Conservation (phyloP, 306 rosid genomes). For the Trifolium dubium region DNA sequence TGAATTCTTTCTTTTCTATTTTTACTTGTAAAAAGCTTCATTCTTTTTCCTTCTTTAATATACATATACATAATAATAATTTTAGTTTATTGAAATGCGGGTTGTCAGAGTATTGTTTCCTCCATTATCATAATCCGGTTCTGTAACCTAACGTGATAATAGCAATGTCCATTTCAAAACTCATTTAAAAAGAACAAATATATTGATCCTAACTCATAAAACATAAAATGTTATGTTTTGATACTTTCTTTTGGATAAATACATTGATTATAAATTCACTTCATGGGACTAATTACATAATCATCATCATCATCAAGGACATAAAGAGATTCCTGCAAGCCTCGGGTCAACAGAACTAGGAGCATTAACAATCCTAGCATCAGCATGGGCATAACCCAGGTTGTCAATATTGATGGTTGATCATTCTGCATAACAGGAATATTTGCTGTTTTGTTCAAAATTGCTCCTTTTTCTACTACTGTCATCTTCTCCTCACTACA, state of each 20-base stretch:
- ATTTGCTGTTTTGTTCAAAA: not conserved
- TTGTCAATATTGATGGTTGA: slow-evolving; percentile 24
- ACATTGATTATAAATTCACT: slow-evolving; percentile 21
- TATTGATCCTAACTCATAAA: slow-evolving; percentile 4
- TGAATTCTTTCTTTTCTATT: not conserved
- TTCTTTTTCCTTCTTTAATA: not conserved
- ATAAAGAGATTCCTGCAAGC: slow-evolving; percentile 22
- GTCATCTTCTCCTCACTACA: slow-evolving; percentile 1
- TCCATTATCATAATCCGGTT: slow-evolving; percentile 16
- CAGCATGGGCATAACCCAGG: slow-evolving; percentile 42
- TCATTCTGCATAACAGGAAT: not conserved
- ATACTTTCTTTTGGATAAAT: not conserved
- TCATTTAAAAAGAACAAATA: not conserved
- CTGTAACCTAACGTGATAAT: not conserved
- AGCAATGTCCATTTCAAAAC: not conserved
- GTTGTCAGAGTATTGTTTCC: slow-evolving; percentile 1
- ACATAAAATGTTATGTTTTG: not conserved
- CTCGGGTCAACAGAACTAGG: slow-evolving; percentile 32
- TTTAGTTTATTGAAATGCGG: not conserved
- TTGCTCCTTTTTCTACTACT: not conserved
- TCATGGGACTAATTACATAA: slow-evolving; percentile 33
- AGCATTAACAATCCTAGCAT: slow-evolving; percentile 42
- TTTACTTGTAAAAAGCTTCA: not conserved
- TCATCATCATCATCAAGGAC: slow-evolving; percentile 26
- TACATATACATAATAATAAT: not conserved